A percentile compares a stretch with the other conserved stretches of the same genome.
Evolutionary conservation across 148 eudicot genomes (phyloP).

Genomic region (Amaranthus hypochondriacus): DNA sequence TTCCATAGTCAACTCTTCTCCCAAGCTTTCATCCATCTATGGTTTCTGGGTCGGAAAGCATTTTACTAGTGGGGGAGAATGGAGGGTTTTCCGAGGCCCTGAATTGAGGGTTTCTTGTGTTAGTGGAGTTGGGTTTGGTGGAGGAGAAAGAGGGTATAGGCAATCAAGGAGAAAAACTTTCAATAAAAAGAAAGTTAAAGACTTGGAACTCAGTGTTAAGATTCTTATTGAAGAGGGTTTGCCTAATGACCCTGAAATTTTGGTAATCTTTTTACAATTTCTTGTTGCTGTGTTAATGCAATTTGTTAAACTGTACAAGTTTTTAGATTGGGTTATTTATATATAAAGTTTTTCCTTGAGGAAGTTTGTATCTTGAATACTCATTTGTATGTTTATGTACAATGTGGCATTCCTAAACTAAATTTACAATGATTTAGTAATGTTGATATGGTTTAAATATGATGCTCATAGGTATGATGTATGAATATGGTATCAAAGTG

Average conservation of each 20-base stretch:
- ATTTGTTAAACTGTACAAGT: too few species aligned
- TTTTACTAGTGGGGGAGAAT: slow-evolving; percentile 14
- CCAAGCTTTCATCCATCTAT: slow-evolving; percentile 25
- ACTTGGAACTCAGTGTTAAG: slow-evolving; percentile 65
- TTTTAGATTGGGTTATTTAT: too few species aligned
- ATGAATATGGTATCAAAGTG: too few species aligned
- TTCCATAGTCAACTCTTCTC: slow-evolving; percentile 8
- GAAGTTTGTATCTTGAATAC: too few species aligned
- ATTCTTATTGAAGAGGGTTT: slow-evolving; percentile 78
- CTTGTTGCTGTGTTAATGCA: background rate
- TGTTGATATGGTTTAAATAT: too few species aligned
- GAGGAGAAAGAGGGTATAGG: slow-evolving; percentile 60
- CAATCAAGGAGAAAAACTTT: slow-evolving; percentile 30
- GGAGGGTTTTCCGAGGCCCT: slow-evolving; percentile 19
- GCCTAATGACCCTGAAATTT: slow-evolving; percentile 77
- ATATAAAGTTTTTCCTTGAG: too few species aligned
- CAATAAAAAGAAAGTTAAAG: slow-evolving; percentile 41
- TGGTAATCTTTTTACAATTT: slow-evolving; percentile 32
- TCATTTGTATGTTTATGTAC: too few species aligned
- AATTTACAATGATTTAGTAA: too few species aligned
- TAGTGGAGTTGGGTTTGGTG: slow-evolving; percentile 21
- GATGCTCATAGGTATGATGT: too few species aligned
- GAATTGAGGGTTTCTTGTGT: slow-evolving; percentile 31
- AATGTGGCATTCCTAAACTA: too few species aligned
- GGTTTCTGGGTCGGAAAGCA: slow-evolving; percentile 24